Evolutionary conservation across 2,329 filamentous ascomycete species (phyloP), one percentile per base, ranked within the genome.

Genomic region (Fusarium mexicanum): DNA sequence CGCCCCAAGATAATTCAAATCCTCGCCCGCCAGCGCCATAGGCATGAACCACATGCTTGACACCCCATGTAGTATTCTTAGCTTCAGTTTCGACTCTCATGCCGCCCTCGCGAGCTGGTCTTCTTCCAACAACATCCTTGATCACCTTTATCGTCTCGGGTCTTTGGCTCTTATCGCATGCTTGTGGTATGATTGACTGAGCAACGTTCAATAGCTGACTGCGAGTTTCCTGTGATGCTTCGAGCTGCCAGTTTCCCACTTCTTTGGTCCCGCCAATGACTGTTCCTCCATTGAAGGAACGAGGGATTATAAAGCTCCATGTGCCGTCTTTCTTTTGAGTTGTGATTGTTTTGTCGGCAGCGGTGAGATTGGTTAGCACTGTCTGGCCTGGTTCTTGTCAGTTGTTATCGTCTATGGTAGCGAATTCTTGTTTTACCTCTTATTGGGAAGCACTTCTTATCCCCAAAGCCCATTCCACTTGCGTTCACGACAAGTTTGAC

Each of bases 251-350:
- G 78, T 91, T 84, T 63, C 87, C 81, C 2, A 86, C 84, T 76
- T 92, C 87, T 78, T 91, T 92, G 16, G 90, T 93, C 1, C 91
- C 91, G 10, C 91, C 91, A 26, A 93, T 87, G 44, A 93, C 84
- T 0, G 91, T 92, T 6, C 91, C 91, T 7, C 91, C 91, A 40
- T 88, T 84, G 33, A 90, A 87, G 14, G 86, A 87, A 6, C 91
- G 86, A 2, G 91, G 90, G 11, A 93, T 88, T 51, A 87, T 86
- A 71, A 92, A 92, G 2, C 87, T 86, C 89, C 90, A 92, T 14
- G 84, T 86, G 1, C 91, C 91, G 77, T 92, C 90, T 2, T 85
- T 84, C 75, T 90, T 88, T 73, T 93, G 90, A 33, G 88, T 85
- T 6, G 91, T 93, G 26, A 93, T 84, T 1, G 81, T 83, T 40